Evolutionary conservation across 139 green algal species (phyloP).

Genomic region (Pleodorina starrii): DNA sequence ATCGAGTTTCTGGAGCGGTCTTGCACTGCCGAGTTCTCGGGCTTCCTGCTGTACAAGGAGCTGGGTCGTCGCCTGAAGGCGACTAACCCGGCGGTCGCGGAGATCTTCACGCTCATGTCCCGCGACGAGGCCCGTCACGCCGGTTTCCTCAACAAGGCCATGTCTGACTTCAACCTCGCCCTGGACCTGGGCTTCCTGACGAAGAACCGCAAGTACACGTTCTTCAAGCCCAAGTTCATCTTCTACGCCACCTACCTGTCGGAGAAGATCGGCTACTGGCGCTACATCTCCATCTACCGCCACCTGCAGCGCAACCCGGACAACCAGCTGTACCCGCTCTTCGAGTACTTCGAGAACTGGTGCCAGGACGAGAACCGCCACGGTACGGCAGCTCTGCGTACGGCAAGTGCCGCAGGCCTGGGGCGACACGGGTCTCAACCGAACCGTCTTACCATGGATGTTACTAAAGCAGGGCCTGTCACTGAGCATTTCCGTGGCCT

Average conservation of each 20-base stretch:
- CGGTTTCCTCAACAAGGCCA: constrained; percentile 98
- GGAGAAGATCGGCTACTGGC: constrained; percentile 99
- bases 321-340: constrained; percentile 98
- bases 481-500: neutral
- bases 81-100: constrained; percentile 90
- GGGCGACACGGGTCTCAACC: no score
- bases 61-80: constrained; percentile 97
- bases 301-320: constrained; percentile 93
- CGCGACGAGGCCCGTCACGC: constrained; percentile 98
- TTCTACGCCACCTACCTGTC: constrained; percentile 99
- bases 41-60: constrained; percentile 99
- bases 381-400: constrained; percentile 6
- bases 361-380: constrained; percentile 95
- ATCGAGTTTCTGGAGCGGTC: constrained; percentile 98
- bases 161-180: constrained; percentile 64
- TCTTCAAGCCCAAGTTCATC: constrained; percentile 99
- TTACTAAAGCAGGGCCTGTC: no score
- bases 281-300: constrained; percentile 82
- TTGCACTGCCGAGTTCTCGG: constrained; percentile 99
- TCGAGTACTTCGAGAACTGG: constrained; percentile 99
- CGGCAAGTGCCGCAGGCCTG: no score
- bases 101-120: constrained; percentile 98
- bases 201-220: constrained; percentile 93
- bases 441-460: no score
- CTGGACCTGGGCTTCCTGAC: constrained; percentile 98